Percentiles rank a stretch among this genome's conserved stretches.
These are phyloP conservation scores for Epichloe baconii DNA, from an alignment of 2,329 filamentous ascomycete genomes.

Conservation along the genomic window DNA sequence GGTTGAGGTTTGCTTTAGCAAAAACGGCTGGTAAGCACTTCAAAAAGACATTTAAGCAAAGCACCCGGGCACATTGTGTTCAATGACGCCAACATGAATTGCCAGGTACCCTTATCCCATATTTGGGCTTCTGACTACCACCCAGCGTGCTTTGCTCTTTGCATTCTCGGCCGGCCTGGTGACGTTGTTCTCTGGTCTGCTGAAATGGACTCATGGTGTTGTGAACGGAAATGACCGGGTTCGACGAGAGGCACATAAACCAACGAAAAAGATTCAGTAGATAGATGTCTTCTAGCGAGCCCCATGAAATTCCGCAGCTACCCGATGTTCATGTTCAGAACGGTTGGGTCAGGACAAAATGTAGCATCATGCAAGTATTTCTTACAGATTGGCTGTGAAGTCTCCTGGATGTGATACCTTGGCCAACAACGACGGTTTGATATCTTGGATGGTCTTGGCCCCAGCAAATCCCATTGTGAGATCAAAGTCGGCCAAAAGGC, in stretches of 20 bases:
- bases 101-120: constrained; percentile 75
- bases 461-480: constrained; percentile 42
- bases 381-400: constrained; percentile 18
- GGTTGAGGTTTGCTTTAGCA: constrained; percentile 58
- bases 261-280: constrained; percentile 20
- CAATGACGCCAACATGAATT: neutral
- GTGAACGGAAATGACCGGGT: constrained; percentile 44
- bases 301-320: neutral
- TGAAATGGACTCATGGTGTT: constrained; percentile 58
- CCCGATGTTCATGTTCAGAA: too few relatives aligned
- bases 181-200: constrained; percentile 51
- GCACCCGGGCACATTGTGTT: neutral
- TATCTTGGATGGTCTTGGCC: constrained; percentile 27
- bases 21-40: constrained; percentile 47
- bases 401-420: constrained; percentile 21
- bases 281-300: neutral
- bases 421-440: constrained; percentile 22
- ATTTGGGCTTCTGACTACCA: constrained; percentile 53
- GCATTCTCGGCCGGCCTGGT: constrained; percentile 56
- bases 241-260: constrained; percentile 16
- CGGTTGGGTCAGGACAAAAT: too few relatives aligned
- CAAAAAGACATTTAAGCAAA: neutral
- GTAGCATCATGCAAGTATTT: too few relatives aligned
- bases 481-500: constrained; percentile 30
- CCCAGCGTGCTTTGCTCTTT: constrained; percentile 57